Percentiles rank a stretch among this genome's conserved stretches.
phyloP scores from a whole-genome alignment of 2,329 filamentous ascomycete species.

The Clonostachys solani region DNA sequence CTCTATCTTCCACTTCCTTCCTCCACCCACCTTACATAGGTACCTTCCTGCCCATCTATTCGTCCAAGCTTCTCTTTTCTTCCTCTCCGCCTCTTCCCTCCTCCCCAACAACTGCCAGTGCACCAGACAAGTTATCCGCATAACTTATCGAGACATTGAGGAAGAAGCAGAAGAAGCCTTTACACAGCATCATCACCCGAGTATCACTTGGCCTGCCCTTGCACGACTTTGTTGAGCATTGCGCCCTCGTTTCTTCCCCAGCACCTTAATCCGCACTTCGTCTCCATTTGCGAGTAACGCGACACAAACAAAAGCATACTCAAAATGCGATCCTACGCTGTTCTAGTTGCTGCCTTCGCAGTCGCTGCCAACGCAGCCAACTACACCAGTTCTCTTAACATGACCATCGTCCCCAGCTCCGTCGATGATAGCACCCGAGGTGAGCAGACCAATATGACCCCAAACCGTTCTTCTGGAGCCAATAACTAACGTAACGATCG shows the following conservation, averaged over 20 bases:
- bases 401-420: constrained; percentile 31
- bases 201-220: background rate
- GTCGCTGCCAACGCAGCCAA: constrained; percentile 31
- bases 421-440: constrained; percentile 28
- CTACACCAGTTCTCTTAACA: constrained; percentile 36
- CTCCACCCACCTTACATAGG: no score
- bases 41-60: no score
- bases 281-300: background rate
- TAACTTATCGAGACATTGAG: no score
- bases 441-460: constrained; percentile 17
- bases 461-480: no score
- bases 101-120: no score
- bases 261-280: background rate
- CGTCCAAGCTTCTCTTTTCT: no score
- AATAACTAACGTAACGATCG: constrained; percentile 1
- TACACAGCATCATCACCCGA: background rate
- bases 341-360: constrained; percentile 36
- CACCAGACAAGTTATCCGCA: no score
- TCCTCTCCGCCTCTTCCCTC: no score
- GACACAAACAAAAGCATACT: constrained; percentile 4
- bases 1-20: no score
- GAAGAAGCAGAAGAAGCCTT: no score
- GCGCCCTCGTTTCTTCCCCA: background rate
- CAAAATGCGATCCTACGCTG: constrained; percentile 35
- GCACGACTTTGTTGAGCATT: background rate